phyloP scores from a whole-genome alignment of 495 filamentous ascomycete genomes.

The Monascus purpureus region DNA sequence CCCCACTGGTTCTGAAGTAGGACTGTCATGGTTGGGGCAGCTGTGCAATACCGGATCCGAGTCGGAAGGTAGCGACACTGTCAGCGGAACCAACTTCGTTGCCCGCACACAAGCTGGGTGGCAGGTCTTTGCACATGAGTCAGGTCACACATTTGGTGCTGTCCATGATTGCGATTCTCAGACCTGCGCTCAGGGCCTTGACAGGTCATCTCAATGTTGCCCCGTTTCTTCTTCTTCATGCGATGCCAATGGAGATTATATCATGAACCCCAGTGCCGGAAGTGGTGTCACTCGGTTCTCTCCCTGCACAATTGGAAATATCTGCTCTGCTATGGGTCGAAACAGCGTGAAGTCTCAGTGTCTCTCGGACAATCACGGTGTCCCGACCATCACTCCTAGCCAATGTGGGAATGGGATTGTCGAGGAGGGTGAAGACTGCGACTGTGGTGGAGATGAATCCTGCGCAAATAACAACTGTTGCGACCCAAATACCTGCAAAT shows the following conservation, averaged over 20 bases:
- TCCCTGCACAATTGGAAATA: constrained; percentile 78
- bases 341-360: constrained; percentile 66
- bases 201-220: constrained; percentile 68
- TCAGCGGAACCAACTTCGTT: constrained; percentile 82
- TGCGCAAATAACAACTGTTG: constrained; percentile 74
- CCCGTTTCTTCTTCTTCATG: constrained; percentile 57
- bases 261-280: constrained; percentile 90
- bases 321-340: constrained; percentile 78
- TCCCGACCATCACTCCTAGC: constrained; percentile 72
- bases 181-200: constrained; percentile 50
- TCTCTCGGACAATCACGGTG: constrained; percentile 66
- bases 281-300: constrained; percentile 65
- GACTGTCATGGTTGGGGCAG: constrained; percentile 85
- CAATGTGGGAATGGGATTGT: constrained; percentile 97
- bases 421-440: constrained; percentile 85
- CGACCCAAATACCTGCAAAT: constrained; percentile 78
- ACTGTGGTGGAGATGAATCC: constrained; percentile 65
- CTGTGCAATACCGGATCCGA: constrained; percentile 53
- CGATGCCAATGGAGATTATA: constrained; percentile 61
- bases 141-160: constrained; percentile 89
- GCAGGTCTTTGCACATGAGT: constrained; percentile 95
- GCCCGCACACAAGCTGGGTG: constrained; percentile 70
- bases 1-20: constrained; percentile 73
- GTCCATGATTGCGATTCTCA: constrained; percentile 74
- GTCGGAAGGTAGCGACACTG: constrained; percentile 40